Conservation (phyloP, 352 stramenopile genomes). For the Thalassiosira livingstoniorum region DNA sequence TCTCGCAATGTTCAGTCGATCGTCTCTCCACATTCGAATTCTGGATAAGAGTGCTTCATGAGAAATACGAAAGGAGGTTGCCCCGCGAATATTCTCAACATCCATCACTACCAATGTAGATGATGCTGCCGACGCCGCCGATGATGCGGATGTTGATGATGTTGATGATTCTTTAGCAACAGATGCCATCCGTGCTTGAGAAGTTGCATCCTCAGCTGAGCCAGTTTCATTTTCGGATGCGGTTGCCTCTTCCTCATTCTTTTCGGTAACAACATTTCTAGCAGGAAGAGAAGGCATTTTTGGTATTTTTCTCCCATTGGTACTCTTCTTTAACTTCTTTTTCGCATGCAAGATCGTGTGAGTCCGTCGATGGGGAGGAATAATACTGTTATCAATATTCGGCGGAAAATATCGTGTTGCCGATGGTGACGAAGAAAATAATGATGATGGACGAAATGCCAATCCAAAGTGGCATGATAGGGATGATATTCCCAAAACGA, state of each 20-base stretch:
- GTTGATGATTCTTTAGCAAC: slow-evolving; percentile 38
- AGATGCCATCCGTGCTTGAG: not conserved
- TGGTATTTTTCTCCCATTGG: slow-evolving; percentile 8
- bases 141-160: slow-evolving; percentile 64
- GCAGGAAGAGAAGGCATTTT: slow-evolving; percentile 41
- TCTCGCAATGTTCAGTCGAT: slow-evolving; percentile 27
- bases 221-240: not conserved
- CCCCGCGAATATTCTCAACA: slow-evolving; percentile 52
- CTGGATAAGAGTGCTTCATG: slow-evolving; percentile 47
- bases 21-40: slow-evolving; percentile 47
- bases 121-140: not conserved
- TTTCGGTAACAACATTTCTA: not conserved
- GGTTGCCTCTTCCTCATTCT: not conserved
- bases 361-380: too few species aligned
- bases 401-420: too few species aligned
- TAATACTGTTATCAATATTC: too few species aligned
- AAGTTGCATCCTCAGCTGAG: not conserved
- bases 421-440: too few species aligned
- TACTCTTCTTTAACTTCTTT: slow-evolving; percentile 16
- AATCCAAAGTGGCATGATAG: too few species aligned
- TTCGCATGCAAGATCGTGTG: not conserved
- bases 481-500: too few species aligned
- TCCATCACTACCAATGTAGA: slow-evolving; percentile 58
- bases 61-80: slow-evolving; percentile 49
- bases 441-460: too few species aligned